Evolutionary conservation across 2,329 filamentous ascomycete species (phyloP), one percentile per base, ranked within the genome.

Genomic region (Monosporascus sp.): DNA sequence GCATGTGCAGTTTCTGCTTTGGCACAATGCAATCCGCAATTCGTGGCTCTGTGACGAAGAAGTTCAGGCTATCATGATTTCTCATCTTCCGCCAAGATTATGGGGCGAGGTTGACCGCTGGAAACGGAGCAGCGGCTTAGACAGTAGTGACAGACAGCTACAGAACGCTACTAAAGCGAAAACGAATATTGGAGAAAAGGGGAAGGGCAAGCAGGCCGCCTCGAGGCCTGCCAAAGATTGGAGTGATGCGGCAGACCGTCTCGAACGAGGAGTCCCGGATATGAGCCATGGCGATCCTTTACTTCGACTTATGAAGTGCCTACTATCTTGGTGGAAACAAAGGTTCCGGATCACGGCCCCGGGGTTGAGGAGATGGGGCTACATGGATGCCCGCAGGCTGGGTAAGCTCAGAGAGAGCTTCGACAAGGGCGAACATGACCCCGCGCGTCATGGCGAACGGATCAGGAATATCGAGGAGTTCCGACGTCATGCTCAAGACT

Each of bases 261-360:
- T 90, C 1, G 89, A 93, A 60, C 80, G 81, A 22, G 87, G 86
- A 0, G 77, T 79, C 25, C 81, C 88, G 4, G 88, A 96, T 62
- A 80, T 93, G 75, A 94, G 89, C 66, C 81, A 84, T 42, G 90
- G 90, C 0, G 92, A 97, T 68, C 91, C 92, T 0, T 71, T 96
- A 5, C 81, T 93, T 50, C 78, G 85, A 22, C 74, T 97, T 4
- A 76, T 97, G 63, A 88, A 87, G 62, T 77, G 83, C 3, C 72
- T 99, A n/a, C 78, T 86, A 9, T 81, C 85, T 1, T 97, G 90
- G 77, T 99, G 94, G 94, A 91, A 86, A 66, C 88, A 91, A 62
- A 80, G 85, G 36, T 99, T 96, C 68, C 81, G 76, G 1, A 78
- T 94, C 44, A 90, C 84, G 1, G 81, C 86, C 0, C 90, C 92